These are phyloP conservation scores for Phytophthora brassicae DNA, from an alignment of 352 stramenopile genomes.

Conservation along the genomic window DNA sequence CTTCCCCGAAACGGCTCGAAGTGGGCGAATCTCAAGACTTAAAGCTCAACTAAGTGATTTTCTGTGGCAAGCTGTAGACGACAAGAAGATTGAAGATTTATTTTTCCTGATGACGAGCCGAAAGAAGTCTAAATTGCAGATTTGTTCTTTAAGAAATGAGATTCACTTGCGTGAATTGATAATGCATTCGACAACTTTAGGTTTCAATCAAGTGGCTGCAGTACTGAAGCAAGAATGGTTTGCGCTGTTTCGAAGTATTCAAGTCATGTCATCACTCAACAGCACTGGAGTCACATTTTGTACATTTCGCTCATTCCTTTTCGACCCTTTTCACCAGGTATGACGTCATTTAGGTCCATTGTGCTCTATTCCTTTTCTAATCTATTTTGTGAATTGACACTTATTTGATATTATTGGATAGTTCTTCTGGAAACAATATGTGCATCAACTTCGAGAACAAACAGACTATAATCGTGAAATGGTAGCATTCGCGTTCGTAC, in stretches of 20 bases:
- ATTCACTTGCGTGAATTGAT: constrained; percentile 28
- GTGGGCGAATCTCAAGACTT: constrained; percentile 19
- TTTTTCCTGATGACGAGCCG: constrained; percentile 20
- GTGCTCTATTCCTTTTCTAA: too few species aligned
- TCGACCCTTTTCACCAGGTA: constrained; percentile 51
- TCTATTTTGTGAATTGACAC: too few species aligned
- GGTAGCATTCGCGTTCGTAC: constrained; percentile 6
- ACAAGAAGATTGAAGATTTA: constrained; percentile 22
- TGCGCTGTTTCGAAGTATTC: constrained; percentile 36
- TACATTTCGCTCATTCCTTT: constrained; percentile 37
- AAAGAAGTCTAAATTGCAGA: neutral
- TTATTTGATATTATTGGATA: constrained; percentile 4
- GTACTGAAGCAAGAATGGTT: constrained; percentile 45
- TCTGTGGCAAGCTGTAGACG: constrained; percentile 26
- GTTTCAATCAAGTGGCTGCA: constrained; percentile 13
- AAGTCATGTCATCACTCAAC: constrained; percentile 18
- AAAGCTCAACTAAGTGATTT: constrained; percentile 32
- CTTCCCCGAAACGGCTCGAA: constrained; percentile 33
- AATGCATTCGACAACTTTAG: constrained; percentile 16
- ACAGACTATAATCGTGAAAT: constrained; percentile 7
- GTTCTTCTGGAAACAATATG: constrained; percentile 38
- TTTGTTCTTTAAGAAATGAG: neutral
- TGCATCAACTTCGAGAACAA: constrained; percentile 18
- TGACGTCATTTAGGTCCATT: neutral
- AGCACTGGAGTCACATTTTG: constrained; percentile 21